These are phyloP conservation scores for Oemleria cerasiformis DNA, from an alignment of 306 rosid genomes.

Conservation along the genomic window DNA sequence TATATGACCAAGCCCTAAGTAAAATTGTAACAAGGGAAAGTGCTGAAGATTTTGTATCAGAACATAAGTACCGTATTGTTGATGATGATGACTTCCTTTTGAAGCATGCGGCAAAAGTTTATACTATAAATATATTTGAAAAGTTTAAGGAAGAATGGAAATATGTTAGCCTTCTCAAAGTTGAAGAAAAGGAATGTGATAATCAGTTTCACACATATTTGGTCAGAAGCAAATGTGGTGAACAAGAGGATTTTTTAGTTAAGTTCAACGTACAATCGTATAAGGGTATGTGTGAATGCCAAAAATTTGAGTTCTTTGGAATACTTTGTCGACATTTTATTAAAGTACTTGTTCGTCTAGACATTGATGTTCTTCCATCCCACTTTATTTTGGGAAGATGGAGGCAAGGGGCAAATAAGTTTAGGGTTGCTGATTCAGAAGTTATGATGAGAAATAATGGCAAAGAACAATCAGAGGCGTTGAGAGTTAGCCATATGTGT, in stretches of 20 bases:
- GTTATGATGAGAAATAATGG: background rate
- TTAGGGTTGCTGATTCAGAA: constrained; percentile 3
- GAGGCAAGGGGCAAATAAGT: background rate
- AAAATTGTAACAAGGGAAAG: background rate
- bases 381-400: background rate
- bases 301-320: background rate
- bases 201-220: background rate
- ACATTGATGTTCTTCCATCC: background rate
- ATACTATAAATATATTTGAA: background rate
- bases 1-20: background rate
- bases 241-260: background rate
- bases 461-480: background rate
- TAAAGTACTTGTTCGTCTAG: too few species aligned
- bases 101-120: background rate
- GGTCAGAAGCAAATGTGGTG: background rate
- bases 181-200: background rate
- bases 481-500: constrained; percentile 6
- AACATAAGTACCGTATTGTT: background rate
- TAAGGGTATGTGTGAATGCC: background rate
- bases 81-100: background rate
- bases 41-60: background rate
- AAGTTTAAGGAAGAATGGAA: background rate
- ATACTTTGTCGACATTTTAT: background rate
- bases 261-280: background rate
- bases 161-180: background rate